Base-by-base conservation (phyloP, 495 filamentous ascomycete genomes). In the Aspergillus saccharolyticus region DNA sequence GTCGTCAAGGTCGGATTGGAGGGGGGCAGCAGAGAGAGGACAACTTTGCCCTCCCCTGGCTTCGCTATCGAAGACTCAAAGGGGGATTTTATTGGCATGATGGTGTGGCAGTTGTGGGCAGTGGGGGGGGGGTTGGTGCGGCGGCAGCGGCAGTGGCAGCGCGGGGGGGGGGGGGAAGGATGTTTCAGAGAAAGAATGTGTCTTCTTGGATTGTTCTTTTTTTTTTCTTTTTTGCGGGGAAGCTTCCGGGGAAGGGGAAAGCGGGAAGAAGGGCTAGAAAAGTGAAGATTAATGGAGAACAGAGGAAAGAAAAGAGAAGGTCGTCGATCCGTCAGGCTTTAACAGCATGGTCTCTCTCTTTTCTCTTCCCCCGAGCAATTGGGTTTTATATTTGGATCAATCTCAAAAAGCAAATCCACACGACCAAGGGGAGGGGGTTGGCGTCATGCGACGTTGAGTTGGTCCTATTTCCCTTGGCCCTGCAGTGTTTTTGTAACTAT, bases 1-100 rank as follows among this genome's bases (percentile, higher is more conserved):
- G 80, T 82, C 49, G 85, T 83, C 18, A 97, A 82, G 17, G 86
- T 82, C 0, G 90, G 87, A 42, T 81, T 82, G 6, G 80, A 75
- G 15, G 89, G 86, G 17, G 91, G 89, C 12, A 89, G 81, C 9
- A 91, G 77, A 9, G 82, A 81, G 25, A 90, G 83, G 44, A 88
- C 76, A 64, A 97, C 87, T 55, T 76, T 79, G 53, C 94, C 94
- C 54, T 89, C 78, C 19, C 94, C 94, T 5, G 91, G 81, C 42
- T 77, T 78, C 17, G 87, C 87, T 16, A 88, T 81, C 45, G 86
- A 86, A 33, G 82, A 74, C 56, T 86, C 83, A 64, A 96, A 96
- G 42, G 82, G 82, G 48, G 78, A 84, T 59, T 66, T 71, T 25
- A 78, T 67, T 5, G 74, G 72, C 68, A 74, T 72, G 47, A 46